phyloP scores from a whole-genome alignment of 1,284 basidiomycete species.

The Marasmius tenuissimus region DNA sequence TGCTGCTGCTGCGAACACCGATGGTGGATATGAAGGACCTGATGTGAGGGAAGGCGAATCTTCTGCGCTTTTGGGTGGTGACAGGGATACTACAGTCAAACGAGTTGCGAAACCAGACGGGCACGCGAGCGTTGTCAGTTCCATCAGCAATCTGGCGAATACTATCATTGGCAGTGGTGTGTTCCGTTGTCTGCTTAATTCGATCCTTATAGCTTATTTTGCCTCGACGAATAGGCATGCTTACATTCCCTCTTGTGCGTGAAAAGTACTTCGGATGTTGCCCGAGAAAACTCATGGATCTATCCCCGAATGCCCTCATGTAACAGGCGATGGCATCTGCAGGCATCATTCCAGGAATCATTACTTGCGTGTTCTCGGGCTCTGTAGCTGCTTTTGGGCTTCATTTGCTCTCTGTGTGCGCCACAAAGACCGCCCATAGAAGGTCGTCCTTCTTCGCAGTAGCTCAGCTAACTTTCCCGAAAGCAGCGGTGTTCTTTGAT shows the following conservation, averaged over 20 bases:
- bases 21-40: constrained; percentile 16
- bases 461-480: constrained; percentile 83
- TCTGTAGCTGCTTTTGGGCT: constrained; percentile 82
- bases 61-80: constrained; percentile 53
- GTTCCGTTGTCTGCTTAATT: constrained; percentile 24
- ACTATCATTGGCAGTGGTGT: constrained; percentile 88
- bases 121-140: constrained; percentile 64
- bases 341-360: constrained; percentile 83
- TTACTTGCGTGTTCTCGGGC: constrained; percentile 89
- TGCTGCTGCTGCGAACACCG: constrained; percentile 38
- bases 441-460: constrained; percentile 88
- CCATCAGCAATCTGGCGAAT: constrained; percentile 77
- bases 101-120: constrained; percentile 48
- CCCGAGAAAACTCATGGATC: background rate
- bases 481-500: constrained; percentile 84
- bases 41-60: constrained; percentile 36
- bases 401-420: constrained; percentile 87
- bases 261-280: background rate
- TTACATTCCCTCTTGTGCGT: constrained; percentile 77
- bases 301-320: constrained; percentile 10
- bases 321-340: constrained; percentile 80
- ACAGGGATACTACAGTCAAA: constrained; percentile 32
- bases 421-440: constrained; percentile 73
- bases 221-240: constrained; percentile 57
- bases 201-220: constrained; percentile 2